Percentiles rank a stretch among this genome's conserved stretches.
Evolutionary conservation across 179 eudicot genomes (phyloP).

Genomic region (Actinidia arguta): DNA sequence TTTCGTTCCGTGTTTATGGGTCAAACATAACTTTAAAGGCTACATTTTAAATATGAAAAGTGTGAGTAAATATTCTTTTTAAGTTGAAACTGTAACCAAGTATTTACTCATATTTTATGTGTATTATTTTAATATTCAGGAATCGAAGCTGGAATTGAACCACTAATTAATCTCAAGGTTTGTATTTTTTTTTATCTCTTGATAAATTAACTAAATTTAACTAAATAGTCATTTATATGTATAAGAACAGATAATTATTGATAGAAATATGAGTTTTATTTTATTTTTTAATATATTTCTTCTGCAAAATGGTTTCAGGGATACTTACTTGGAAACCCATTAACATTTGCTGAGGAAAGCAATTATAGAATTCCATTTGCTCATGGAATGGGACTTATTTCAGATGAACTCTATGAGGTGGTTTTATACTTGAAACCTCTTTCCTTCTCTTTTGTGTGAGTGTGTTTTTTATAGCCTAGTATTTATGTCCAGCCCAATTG

Average conservation of each 20-base stretch:
- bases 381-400: constrained; percentile 33
- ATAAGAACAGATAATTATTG: too few relatives aligned
- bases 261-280: neutral
- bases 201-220: neutral
- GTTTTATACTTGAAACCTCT: neutral
- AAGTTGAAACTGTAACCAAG: too few relatives aligned
- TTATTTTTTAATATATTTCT: too few relatives aligned
- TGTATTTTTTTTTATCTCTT: neutral
- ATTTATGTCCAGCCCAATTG: too few relatives aligned
- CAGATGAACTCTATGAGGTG: constrained; percentile 49
- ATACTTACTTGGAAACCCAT: constrained; percentile 53
- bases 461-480: too few relatives aligned
- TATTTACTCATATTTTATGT: neutral
- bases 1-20: too few relatives aligned
- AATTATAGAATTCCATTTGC: constrained; percentile 33
- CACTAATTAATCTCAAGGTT: constrained; percentile 46
- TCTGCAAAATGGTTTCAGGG: constrained; percentile 34
- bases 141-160: constrained; percentile 39
- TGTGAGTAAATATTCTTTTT: too few relatives aligned
- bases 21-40: too few relatives aligned
- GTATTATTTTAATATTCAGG: constrained; percentile 20
- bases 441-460: too few relatives aligned
- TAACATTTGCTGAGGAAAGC: constrained; percentile 17
- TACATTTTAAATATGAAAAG: too few relatives aligned
- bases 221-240: neutral